Evolutionary conservation across 169 alveolate species (phyloP).

Genomic region (Plasmodium vivax): DNA sequence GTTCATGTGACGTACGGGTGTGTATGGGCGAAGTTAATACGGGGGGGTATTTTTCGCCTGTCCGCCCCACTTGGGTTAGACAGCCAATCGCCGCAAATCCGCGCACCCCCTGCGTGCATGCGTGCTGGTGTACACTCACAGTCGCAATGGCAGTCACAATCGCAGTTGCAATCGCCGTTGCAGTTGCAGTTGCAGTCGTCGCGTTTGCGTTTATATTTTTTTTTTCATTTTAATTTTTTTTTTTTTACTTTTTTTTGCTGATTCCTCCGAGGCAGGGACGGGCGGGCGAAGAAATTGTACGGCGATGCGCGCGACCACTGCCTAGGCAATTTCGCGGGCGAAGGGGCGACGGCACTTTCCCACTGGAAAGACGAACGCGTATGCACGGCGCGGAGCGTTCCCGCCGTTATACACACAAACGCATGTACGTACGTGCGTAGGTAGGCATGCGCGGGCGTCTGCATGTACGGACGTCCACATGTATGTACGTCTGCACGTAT

Average conservation of each 20-base stretch:
- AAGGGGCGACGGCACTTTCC: not conserved
- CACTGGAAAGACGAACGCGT: not conserved
- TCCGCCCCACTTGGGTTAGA: not conserved
- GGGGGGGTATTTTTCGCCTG: not conserved
- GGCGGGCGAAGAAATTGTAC: not conserved
- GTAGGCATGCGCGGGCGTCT: not conserved
- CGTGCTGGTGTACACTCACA: not conserved
- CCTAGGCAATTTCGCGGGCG: not conserved
- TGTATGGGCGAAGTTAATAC: not conserved
- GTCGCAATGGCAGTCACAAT: not conserved
- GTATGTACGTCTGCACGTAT: not conserved
- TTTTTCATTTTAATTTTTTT: not conserved
- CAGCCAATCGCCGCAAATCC: not conserved
- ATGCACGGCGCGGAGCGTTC: not conserved
- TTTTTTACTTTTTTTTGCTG: not conserved
- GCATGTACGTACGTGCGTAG: not conserved
- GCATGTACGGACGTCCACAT: not conserved
- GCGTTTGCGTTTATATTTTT: not conserved
- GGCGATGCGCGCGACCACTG: not conserved
- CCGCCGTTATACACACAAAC: slow-evolving; percentile 2
- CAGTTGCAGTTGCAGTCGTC: not conserved
- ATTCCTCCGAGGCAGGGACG: not conserved
- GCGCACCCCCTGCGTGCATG: not conserved
- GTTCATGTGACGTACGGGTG: not conserved
- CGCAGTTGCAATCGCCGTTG: not conserved